Base-by-base conservation (phyloP, 2,329 filamentous ascomycete species). In the Dactylellina parvicollis region DNA sequence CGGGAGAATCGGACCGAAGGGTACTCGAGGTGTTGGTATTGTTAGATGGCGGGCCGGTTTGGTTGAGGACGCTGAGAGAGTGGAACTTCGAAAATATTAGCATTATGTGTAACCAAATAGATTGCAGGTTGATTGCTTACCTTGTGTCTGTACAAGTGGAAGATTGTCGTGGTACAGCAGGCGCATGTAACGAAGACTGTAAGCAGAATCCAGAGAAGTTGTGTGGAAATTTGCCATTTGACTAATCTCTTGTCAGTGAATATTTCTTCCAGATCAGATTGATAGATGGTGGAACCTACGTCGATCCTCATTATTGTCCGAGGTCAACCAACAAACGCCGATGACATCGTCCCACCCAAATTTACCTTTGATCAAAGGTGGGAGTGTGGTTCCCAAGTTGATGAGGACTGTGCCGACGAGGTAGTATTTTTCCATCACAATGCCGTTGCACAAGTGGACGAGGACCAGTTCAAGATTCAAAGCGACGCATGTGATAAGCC, bases 301-400 rank as follows among this genome's bases (percentile, higher is more conserved):
- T 20, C 76, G 75, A 22, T 76, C 73, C 18, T 56, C 59, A 12
- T 55, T 42, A 32, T 71, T 60, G 1, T 71, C 36, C 0, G 75
- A 74, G 12, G 73, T 77, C 46, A 77, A 55, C 76, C 76, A 76
- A 50, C 76, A 77, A 7, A 77, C 76, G 9, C 55, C 49, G 16
- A 77, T 76, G 34, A 76, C 69, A 24, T 75, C 75, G 46, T 77
- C 76, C 76, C 76, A 77, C 16, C 76, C 76, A 54, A 75, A 77
- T 42, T 77, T 76, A 10, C 75, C 75, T 42, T 75, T 75, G 46
- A 76, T 76, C 20, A 77, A 67, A 18, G 76, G 76, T 18, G 75
- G 75, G 4, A 77, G 65, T 0, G 75, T 76, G n/a, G 61, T 75
- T 20, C 61, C 73, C 10, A 76, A 50, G 18, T 77, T 77, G 4